These are phyloP conservation scores for Echria macrotheca DNA, from an alignment of 495 filamentous ascomycete genomes.

Conservation along the genomic window DNA sequence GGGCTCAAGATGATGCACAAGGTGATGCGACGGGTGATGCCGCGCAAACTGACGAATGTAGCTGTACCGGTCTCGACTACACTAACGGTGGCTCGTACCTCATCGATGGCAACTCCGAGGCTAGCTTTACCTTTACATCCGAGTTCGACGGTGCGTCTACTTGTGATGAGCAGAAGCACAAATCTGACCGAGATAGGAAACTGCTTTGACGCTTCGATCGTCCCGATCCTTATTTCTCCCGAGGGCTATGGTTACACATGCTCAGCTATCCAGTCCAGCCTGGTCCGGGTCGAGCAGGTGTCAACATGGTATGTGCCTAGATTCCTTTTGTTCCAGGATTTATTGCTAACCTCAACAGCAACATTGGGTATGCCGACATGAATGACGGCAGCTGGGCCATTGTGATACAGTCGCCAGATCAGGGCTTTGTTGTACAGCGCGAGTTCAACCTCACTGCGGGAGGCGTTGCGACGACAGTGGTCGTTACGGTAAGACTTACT, in stretches of 20 bases:
- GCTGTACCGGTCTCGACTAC: slow-evolving; percentile 26
- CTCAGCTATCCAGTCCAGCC: slow-evolving; percentile 19
- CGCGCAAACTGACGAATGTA: slow-evolving; percentile 11
- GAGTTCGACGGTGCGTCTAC: slow-evolving; percentile 22
- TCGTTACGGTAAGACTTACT: slow-evolving; percentile 18
- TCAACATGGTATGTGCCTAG: slow-evolving; percentile 20
- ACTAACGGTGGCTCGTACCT: slow-evolving; percentile 30
- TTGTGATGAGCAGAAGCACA: too few species aligned
- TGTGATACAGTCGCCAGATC: slow-evolving; percentile 20
- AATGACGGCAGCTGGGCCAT: slow-evolving; percentile 19
- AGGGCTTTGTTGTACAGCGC: slow-evolving; percentile 21
- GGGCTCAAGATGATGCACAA: too few species aligned
- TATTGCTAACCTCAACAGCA: slow-evolving; percentile 9
- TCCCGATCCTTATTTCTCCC: slow-evolving; percentile 27
- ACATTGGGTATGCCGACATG: slow-evolving; percentile 22
- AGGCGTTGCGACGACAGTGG: slow-evolving; percentile 12
- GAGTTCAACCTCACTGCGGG: slow-evolving; percentile 21
- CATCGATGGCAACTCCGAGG: slow-evolving; percentile 20
- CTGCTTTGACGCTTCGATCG: slow-evolving; percentile 22
- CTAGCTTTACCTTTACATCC: slow-evolving; percentile 27
- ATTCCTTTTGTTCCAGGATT: background rate
- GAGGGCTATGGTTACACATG: slow-evolving; percentile 24
- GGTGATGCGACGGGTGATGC: too few species aligned
- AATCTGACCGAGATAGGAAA: too few species aligned
- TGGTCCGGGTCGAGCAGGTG: slow-evolving; percentile 18